Conservation (phyloP, 805 yeast species). For the Starmerella riodocensis region DNA sequence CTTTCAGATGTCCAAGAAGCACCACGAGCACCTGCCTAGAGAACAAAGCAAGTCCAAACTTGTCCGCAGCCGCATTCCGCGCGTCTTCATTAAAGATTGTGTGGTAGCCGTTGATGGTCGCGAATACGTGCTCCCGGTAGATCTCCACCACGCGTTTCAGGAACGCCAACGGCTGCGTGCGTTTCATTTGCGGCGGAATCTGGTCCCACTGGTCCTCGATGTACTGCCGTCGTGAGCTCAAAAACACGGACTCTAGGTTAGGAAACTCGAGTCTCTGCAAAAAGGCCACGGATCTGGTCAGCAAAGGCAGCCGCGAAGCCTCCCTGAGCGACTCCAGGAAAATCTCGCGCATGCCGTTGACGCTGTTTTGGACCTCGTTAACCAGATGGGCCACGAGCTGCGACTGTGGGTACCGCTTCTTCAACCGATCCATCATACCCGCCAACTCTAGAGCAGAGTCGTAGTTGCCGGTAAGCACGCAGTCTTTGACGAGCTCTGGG, state of each 20-base stretch:
- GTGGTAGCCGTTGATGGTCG: constrained; percentile 51
- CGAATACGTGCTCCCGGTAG: constrained; percentile 69
- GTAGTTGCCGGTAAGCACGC: constrained; percentile 75
- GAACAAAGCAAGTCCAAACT: constrained; percentile 19
- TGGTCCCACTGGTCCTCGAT: constrained; percentile 15
- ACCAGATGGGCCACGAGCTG: constrained; percentile 41
- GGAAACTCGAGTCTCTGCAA: constrained; percentile 40
- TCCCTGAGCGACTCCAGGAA: constrained; percentile 58
- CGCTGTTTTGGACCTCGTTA: constrained; percentile 36
- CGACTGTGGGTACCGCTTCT: constrained; percentile 53
- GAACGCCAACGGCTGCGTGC: constrained; percentile 44
- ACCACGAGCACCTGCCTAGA: constrained; percentile 20
- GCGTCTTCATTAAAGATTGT: constrained; percentile 39
- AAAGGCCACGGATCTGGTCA: constrained; percentile 66
- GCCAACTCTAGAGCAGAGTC: constrained; percentile 81
- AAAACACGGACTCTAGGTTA: constrained; percentile 19
- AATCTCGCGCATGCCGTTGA: constrained; percentile 54
- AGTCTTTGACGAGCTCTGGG: constrained; percentile 71
- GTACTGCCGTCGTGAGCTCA: constrained; percentile 29
- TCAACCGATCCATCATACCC: constrained; percentile 54
- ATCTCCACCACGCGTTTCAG: constrained; percentile 72
- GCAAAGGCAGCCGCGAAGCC: constrained; percentile 62
- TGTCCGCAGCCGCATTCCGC: background rate
- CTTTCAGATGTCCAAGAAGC: constrained; percentile 19
- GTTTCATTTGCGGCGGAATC: constrained; percentile 37